Conservation (phyloP, 164 flowering plant species). For the Magnolia changhungtana region DNA sequence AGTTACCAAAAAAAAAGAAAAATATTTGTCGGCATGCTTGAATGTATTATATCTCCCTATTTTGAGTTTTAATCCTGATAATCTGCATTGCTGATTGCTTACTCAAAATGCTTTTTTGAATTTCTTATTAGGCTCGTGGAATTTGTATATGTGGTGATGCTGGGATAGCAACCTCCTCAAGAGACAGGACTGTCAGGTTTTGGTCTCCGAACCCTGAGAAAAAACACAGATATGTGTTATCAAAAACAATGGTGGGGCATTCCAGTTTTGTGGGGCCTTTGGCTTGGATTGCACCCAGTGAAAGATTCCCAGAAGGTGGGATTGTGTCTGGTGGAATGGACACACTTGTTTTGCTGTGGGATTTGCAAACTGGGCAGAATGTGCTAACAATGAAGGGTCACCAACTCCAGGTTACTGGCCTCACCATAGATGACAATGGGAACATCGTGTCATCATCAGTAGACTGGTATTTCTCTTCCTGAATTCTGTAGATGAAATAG, state of each 20-base stretch:
- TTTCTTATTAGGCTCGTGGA: conserved; percentile 65
- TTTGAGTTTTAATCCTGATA: not conserved
- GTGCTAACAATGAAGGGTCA: conserved; percentile 78
- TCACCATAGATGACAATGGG: conserved; percentile 48
- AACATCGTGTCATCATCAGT: conserved; percentile 79
- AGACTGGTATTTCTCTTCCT: conserved; percentile 53
- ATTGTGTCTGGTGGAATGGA: conserved; percentile 98
- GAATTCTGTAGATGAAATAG: not conserved
- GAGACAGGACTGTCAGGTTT: conserved; percentile 76
- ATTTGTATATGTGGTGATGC: conserved; percentile 72
- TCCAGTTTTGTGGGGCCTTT: conserved; percentile 92
- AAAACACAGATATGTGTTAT: conserved; percentile 35
- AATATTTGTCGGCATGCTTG: no score
- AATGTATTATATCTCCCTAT: no score
- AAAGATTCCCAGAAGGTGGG: conserved; percentile 67
- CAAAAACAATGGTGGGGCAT: conserved; percentile 75
- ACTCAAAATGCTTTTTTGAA: not conserved
- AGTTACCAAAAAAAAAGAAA: no score
- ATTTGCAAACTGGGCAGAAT: conserved; percentile 65
- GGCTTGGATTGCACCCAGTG: conserved; percentile 74
- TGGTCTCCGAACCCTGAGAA: conserved; percentile 55
- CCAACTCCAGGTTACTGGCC: conserved; percentile 75
- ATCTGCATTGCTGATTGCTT: not conserved
- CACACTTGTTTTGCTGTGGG: conserved; percentile 74
- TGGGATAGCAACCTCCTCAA: conserved; percentile 84